Percentiles rank a stretch among this genome's conserved stretches.
These are phyloP conservation scores for Crepidotus variabilis DNA, from an alignment of 768 basidiomycete genomes.

Conservation along the genomic window DNA sequence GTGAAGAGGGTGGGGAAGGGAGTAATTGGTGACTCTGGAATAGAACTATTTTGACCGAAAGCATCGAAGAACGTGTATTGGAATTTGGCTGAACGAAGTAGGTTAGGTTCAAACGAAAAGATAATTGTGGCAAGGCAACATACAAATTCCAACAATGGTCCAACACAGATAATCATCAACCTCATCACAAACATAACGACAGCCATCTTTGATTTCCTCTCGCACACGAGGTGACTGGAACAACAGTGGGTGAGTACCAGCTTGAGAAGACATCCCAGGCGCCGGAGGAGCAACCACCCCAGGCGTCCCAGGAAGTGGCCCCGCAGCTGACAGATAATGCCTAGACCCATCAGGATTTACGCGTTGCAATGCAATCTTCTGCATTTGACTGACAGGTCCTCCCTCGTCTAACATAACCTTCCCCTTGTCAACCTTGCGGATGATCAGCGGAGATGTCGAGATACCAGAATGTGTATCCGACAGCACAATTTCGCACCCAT, in stretches of 20 bases:
- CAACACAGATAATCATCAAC: constrained; percentile 95
- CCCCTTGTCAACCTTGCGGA: constrained; percentile 92
- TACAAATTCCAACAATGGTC: constrained; percentile 95
- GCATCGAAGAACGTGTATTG: constrained; percentile 94
- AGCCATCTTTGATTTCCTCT: constrained; percentile 79
- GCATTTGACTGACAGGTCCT: constrained; percentile 94
- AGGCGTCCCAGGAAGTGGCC: constrained; percentile 75
- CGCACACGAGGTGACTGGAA: constrained; percentile 79
- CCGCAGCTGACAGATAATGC: constrained; percentile 87
- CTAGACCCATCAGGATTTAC: constrained; percentile 79
- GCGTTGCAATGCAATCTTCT: constrained; percentile 89
- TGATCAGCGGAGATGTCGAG: constrained; percentile 78
- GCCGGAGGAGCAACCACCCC: constrained; percentile 66
- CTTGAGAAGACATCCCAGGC: constrained; percentile 70
- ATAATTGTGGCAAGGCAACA: constrained; percentile 21
- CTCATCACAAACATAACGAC: constrained; percentile 74
- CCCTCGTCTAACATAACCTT: constrained; percentile 84
- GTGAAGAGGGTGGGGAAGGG: constrained; percentile 88
- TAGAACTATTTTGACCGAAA: constrained; percentile 72
- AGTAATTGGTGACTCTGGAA: constrained; percentile 79
- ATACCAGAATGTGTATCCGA: constrained; percentile 84
- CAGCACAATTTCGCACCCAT: constrained; percentile 85
- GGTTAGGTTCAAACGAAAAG: constrained; percentile 4
- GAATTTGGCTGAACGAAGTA: constrained; percentile 67
- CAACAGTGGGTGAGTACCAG: constrained; percentile 76